These are phyloP conservation scores for Neurospora hispaniola DNA, from an alignment of 495 filamentous ascomycete species.

Conservation along the genomic window DNA sequence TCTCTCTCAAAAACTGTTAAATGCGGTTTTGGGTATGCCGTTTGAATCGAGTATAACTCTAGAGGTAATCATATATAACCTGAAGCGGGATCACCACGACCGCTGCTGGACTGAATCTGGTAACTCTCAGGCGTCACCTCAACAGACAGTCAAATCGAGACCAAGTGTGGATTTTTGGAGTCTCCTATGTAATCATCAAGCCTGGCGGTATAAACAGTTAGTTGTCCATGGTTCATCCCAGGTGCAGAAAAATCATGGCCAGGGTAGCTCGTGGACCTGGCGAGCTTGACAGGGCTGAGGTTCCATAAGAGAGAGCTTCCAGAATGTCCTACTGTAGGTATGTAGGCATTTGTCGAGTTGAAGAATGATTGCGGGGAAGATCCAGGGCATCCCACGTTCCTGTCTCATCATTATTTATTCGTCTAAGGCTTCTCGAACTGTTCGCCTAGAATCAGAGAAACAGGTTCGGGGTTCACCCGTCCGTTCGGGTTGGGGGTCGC, in stretches of 20 bases:
- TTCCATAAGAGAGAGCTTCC: background rate
- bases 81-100: background rate
- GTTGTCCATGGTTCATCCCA: background rate
- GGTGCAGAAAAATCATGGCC: background rate
- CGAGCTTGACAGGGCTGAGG: background rate
- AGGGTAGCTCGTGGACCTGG: background rate
- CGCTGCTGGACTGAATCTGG: background rate
- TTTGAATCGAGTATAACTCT: background rate
- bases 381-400: background rate
- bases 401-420: background rate
- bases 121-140: background rate
- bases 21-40: background rate
- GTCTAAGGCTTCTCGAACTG: background rate
- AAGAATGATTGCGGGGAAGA: background rate
- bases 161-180: background rate
- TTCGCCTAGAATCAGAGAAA: background rate
- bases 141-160: background rate
- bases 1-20: background rate
- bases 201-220: background rate
- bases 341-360: background rate
- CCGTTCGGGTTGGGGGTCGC: background rate
- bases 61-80: too few species aligned
- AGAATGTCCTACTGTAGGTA: background rate
- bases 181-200: background rate
- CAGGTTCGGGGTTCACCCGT: background rate